Base-by-base conservation (phyloP, 495 filamentous ascomycete genomes). In the Hypoxylon perforatum region DNA sequence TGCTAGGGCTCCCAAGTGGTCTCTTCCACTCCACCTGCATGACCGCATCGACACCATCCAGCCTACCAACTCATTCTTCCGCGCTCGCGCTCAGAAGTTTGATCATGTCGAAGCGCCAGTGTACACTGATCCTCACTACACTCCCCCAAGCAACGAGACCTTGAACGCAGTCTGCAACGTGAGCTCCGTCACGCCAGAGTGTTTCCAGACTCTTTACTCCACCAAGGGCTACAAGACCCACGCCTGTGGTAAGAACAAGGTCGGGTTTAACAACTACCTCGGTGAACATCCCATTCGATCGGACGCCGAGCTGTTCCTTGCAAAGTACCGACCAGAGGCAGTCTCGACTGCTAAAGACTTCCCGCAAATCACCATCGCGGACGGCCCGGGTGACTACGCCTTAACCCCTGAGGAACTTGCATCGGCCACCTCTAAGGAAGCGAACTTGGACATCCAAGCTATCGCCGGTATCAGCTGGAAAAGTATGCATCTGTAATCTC, bases 371-470 rank as follows among this genome's bases (percentile, higher is more conserved):
- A 67, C 75, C 35, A 78, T 85, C 50, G 75, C 74, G 30, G 67
- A 73, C 44, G 84, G 78, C 6, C 72, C 72, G 5, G 72, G 72
- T 4, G 72, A 74, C 22, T 55, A 44, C 17, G 59, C 69, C 9
- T 38, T 74, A 51, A 69, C 71, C 1, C 51, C 71, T 4, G 61
- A 61, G 30, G 71, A 74, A 19, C 15, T 49, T 4, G 39, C 49
- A n/a, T 73, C 18, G 7, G 85, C 58, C 65, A 78, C 63, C 77
- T 85, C 30, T 76, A 76, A 55, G 69, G 70, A 96, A 74, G 92
- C 91, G 56, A 91, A 93, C 76, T 81, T 94, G 21, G 92, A 95
- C 65, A 70, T 90, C 36, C 89, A 94, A 73, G 87, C 84, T 5
- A 67, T 80, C n/a, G 72, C 74, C 18, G 72, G 72, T 36, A 72